Conservation (phyloP, 2,329 filamentous ascomycete genomes). For the Fusarium sambucinum region DNA sequence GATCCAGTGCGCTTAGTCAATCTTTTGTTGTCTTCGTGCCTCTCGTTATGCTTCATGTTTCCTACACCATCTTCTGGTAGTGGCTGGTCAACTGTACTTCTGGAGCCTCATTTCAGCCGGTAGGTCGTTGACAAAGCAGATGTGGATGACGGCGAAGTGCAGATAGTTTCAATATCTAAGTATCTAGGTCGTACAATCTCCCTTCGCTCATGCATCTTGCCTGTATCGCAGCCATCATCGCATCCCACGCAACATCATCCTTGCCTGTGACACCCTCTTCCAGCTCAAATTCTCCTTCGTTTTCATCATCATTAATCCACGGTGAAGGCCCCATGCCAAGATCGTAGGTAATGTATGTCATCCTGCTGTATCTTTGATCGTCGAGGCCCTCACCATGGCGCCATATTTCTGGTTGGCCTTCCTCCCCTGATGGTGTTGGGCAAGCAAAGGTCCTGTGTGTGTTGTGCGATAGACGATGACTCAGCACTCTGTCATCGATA, state of each 20-base stretch:
- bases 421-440: background rate
- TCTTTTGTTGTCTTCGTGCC: background rate
- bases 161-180: background rate
- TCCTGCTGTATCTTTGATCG: fast-evolving
- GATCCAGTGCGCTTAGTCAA: no score
- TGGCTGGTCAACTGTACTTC: background rate
- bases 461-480: background rate
- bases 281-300: background rate
- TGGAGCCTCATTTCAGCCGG: background rate
- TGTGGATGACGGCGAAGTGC: no score
- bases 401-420: background rate
- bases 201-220: background rate
- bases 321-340: background rate
- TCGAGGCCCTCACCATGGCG: background rate
- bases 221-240: background rate
- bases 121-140: background rate
- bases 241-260: conserved; percentile 17
- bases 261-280: conserved; percentile 11
- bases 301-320: background rate
- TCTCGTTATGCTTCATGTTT: background rate
- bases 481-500: background rate
- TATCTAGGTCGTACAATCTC: background rate
- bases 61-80: background rate
- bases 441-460: background rate
- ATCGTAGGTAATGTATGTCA: conserved; percentile 26